These are phyloP conservation scores for Melastoma candidum DNA, from an alignment of 441 rosid species.

Conservation along the genomic window DNA sequence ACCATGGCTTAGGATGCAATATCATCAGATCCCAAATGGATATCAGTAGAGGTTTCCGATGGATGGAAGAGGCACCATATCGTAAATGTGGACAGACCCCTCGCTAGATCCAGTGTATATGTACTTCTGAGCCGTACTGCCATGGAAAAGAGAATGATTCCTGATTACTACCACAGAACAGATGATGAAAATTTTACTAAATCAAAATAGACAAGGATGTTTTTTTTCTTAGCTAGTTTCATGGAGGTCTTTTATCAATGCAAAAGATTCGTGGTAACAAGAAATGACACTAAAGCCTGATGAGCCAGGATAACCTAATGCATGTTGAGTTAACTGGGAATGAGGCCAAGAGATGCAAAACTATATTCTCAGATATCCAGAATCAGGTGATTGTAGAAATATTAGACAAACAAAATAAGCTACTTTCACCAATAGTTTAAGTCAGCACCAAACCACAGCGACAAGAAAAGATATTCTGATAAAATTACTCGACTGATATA, in stretches of 20 bases:
- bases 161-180: neutral
- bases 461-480: neutral
- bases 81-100: conserved; percentile 37
- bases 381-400: too few relatives aligned
- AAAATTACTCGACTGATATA: neutral
- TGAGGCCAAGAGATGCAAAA: too few relatives aligned
- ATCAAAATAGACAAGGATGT: neutral
- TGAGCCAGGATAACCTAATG: too few relatives aligned
- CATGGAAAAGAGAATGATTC: conserved; percentile 7
- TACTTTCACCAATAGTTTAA: too few relatives aligned
- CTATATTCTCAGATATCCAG: too few relatives aligned
- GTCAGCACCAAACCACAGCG: neutral
- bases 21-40: neutral
- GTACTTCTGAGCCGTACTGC: conserved; percentile 68
- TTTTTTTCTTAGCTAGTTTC: too few relatives aligned
- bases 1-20: neutral
- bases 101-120: conserved; percentile 59
- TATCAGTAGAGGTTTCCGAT: too few relatives aligned
- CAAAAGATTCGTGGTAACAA: too few relatives aligned
- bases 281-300: too few relatives aligned
- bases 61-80: conserved; percentile 30
- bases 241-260: too few relatives aligned
- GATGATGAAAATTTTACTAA: conserved; percentile 5
- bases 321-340: too few relatives aligned
- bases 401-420: too few relatives aligned